phyloP scores from a whole-genome alignment of 441 rosid genomes.

The Aleurites moluccanus region DNA sequence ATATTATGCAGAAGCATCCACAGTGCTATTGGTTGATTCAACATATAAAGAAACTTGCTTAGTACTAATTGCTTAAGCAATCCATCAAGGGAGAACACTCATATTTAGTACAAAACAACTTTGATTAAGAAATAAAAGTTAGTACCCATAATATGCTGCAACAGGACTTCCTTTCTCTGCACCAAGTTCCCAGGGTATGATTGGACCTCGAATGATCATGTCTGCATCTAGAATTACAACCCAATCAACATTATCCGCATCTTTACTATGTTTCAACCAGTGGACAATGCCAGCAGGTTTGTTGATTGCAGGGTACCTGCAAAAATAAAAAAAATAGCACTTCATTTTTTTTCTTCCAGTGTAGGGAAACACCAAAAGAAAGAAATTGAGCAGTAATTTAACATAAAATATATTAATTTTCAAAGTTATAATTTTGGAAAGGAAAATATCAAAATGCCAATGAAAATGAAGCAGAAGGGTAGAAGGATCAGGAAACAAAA shows the following conservation, averaged over 20 bases:
- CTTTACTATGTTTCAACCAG: conserved; percentile 95
- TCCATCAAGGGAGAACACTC: conserved; percentile 8
- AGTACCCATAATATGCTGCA: conserved; percentile 90
- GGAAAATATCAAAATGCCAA: not conserved
- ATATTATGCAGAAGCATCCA: not conserved
- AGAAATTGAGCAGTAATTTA: not conserved
- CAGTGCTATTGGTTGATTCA: not conserved
- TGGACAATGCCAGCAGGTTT: conserved; percentile 97
- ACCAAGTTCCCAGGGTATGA: conserved; percentile 96
- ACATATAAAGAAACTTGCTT: conserved; percentile 1
- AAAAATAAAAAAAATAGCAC: conserved; percentile 7
- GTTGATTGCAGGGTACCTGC: conserved; percentile 97
- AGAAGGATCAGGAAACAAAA: not conserved
- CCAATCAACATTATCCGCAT: conserved; percentile 89
- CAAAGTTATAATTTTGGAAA: not conserved
- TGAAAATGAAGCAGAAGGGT: not conserved
- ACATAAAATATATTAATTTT: not conserved
- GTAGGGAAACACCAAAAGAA: not conserved
- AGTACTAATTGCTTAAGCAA: conserved; percentile 1
- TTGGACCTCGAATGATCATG: conserved; percentile 92
- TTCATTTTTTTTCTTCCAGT: not conserved
- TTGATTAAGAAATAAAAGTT: conserved; percentile 8
- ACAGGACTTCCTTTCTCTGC: conserved; percentile 86
- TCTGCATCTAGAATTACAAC: conserved; percentile 98
- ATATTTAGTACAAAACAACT: not conserved